Percentiles rank a stretch among this genome's conserved stretches.
Evolutionary conservation across 1,284 basidiomycete species (phyloP).

Genomic region (Sanghuangporus weigelae): DNA sequence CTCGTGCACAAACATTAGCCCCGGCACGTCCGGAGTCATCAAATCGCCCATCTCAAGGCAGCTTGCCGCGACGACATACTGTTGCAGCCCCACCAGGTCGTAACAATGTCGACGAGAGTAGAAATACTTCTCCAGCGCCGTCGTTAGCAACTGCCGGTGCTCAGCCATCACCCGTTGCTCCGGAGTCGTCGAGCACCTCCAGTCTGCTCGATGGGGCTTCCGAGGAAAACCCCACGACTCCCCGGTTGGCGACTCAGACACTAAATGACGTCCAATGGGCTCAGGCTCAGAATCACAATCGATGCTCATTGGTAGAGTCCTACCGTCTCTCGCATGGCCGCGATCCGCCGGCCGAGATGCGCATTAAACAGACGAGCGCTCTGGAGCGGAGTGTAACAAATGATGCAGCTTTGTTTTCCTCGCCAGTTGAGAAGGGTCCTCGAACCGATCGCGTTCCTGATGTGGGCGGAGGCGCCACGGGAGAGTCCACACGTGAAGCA

Average conservation of each 20-base stretch:
- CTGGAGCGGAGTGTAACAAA: constrained; percentile 2
- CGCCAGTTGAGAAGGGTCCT: background rate
- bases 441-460: background rate
- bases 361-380: constrained; percentile 7
- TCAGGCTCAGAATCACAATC: constrained; percentile 8
- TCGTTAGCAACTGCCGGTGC: background rate
- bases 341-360: constrained; percentile 10
- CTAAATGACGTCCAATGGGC: constrained; percentile 8
- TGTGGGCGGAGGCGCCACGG: background rate
- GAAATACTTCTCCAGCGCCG: background rate
- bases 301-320: constrained; percentile 4
- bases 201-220: background rate
- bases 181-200: background rate
- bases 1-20: background rate
- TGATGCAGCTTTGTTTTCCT: background rate
- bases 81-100: background rate
- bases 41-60: background rate
- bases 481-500: background rate
- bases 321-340: constrained; percentile 4
- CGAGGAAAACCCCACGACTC: background rate
- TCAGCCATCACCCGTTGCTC: background rate
- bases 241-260: background rate
- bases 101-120: background rate
- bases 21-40: background rate
- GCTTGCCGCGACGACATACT: background rate